Base-by-base conservation (phyloP, 2,329 filamentous ascomycete genomes). In the Coniochaeta pulveracea region DNA sequence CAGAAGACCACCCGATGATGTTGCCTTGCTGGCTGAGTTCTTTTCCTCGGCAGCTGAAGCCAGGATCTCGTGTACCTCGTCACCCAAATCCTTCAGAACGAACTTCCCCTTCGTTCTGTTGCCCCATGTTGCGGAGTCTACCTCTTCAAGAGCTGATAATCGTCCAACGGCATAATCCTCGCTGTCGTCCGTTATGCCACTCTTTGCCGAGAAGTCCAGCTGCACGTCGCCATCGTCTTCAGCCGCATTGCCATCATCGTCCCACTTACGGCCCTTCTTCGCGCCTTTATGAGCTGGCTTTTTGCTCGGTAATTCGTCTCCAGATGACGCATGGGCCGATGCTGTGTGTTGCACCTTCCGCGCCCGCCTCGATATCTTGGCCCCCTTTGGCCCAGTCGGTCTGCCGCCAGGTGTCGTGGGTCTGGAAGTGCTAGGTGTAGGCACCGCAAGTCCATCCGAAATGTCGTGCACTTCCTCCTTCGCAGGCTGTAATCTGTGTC, bases 241-340 rank as follows among this genome's bases (percentile, higher is more conserved):
- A 42, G 88, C 84, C 6, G 85, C 85, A 45, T 80, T 64, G 4
- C 91, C 91, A 51, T 94, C 85, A 5, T 82, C 84, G 49, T 88
- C 84, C 91, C 91, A 98, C 51, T 82, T 86, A 41, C 91, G 76
- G 47, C 85, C 85, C 55, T 85, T 88, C 64, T 96, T 96, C 7
- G 62, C 66, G 10, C 66, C 57, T 43, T 74, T 76, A 17, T 65
- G 52, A 53, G 63, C 63, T 55, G 76, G 84, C 28, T 55, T 56
- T 47, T 75, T 77, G 43, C 69, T 66, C 5, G 71, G 58, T 1
- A 66, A 69, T 47, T 96, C 91, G 46, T 96, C 91, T 1, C 88
- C 86, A 1, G 86, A 94, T 1, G 86, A 93, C 6, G 63, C 69
- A 11, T 75, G 71, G 3, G 72, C 71, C 1, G 76, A 72, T 15